Evolutionary conservation across 2,329 filamentous ascomycete genomes (phyloP).

Genomic region (Colletotrichum gloeosporioides): DNA sequence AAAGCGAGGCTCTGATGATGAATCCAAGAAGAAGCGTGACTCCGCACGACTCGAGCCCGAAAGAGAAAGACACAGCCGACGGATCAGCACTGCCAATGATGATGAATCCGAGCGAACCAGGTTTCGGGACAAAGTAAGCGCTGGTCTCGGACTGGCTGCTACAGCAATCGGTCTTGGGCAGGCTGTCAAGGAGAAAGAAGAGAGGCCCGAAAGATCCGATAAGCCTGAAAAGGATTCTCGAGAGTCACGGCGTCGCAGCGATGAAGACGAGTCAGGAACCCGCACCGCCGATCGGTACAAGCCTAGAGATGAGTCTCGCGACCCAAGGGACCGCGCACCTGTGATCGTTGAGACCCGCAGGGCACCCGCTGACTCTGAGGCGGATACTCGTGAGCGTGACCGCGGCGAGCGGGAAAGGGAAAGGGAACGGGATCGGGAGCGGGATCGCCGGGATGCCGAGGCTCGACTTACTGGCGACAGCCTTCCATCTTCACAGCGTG

Average conservation of each 20-base stretch:
- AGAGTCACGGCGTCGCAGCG: constrained; percentile 19
- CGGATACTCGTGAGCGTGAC: constrained; percentile 23
- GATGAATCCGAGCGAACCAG: constrained; percentile 48
- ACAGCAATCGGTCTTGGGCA: constrained; percentile 51
- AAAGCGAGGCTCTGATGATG: constrained; percentile 19
- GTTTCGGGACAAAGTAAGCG: constrained; percentile 52
- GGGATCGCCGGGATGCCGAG: constrained; percentile 43
- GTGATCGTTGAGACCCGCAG: constrained; percentile 25
- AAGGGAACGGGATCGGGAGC: constrained; percentile 24
- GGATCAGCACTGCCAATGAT: constrained; percentile 31
- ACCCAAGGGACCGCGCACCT: constrained; percentile 20
- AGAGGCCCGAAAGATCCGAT: constrained; percentile 31
- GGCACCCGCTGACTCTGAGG: constrained; percentile 21
- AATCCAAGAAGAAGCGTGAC: constrained; percentile 13
- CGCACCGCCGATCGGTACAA: constrained; percentile 32
- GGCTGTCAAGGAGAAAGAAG: constrained; percentile 42
- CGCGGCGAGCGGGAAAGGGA: constrained; percentile 23
- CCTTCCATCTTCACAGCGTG: constrained; percentile 36
- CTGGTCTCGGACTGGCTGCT: constrained; percentile 54
- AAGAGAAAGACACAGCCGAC: constrained; percentile 31
- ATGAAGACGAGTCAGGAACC: constrained; percentile 21
- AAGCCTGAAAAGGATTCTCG: constrained; percentile 13
- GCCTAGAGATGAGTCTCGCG: constrained; percentile 28
- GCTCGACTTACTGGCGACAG: constrained; percentile 40
- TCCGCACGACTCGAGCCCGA: constrained; percentile 17